Conservation (phyloP, 306 rosid genomes). For the Lablab purpureus region DNA sequence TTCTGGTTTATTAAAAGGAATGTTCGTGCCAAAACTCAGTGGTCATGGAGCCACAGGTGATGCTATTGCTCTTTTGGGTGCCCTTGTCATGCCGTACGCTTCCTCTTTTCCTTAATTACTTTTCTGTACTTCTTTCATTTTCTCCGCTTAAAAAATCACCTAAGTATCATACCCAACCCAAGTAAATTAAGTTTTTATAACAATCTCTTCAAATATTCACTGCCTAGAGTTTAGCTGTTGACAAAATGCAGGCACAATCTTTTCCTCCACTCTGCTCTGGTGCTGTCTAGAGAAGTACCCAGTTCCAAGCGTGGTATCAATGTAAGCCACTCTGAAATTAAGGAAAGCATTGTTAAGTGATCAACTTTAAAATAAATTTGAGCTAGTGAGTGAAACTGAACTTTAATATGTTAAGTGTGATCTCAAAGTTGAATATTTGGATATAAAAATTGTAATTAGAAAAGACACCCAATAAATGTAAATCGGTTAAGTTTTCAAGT, state of each 20-base stretch:
- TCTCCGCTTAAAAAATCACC: neutral
- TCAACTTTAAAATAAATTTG: neutral
- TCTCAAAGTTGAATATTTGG: too few relatives aligned
- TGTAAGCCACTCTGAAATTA: constrained; percentile 47
- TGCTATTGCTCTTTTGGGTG: constrained; percentile 89
- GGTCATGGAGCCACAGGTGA: constrained; percentile 80
- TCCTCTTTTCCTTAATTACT: neutral
- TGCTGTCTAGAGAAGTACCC: constrained; percentile 80
- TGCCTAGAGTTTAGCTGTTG: neutral
- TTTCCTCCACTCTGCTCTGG: constrained; percentile 94
- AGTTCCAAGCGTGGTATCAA: constrained; percentile 76
- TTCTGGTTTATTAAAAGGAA: constrained; percentile 45
- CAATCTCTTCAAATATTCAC: too few relatives aligned
- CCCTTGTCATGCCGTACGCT: constrained; percentile 91
- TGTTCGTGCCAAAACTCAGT: constrained; percentile 75
- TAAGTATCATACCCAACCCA: too few relatives aligned
- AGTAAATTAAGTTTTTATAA: too few relatives aligned
- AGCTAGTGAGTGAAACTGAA: too few relatives aligned
- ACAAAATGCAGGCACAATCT: constrained; percentile 79
- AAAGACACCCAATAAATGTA: too few relatives aligned
- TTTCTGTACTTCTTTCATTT: neutral
- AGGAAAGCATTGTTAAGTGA: too few relatives aligned
- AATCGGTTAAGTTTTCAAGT: too few relatives aligned
- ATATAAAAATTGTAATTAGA: too few relatives aligned
- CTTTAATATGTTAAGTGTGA: too few relatives aligned